Base-by-base conservation (phyloP, 2,329 filamentous ascomycete species). In the Pseudogymnoascus verrucosus region DNA sequence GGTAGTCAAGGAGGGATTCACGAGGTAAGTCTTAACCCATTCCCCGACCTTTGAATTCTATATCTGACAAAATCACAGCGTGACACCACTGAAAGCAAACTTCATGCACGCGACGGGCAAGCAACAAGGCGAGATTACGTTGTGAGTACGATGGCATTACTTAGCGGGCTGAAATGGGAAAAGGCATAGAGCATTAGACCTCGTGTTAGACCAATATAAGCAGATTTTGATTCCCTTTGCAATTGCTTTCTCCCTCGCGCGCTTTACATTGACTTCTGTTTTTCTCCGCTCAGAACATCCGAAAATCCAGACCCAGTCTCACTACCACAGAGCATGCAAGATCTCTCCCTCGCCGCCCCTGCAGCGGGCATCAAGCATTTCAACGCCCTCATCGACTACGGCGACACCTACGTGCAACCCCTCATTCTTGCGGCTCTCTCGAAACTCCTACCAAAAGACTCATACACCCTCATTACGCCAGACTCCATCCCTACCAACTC, bases 11-110 rank as follows among this genome's bases (percentile, higher is more conserved):
- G 87, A 96, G 73, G 91, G 91, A 28, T 86, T 89, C 75, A 96
- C 93, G 11, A 95, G 90, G 90, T 91, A 77, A 70, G 80, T 76
- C 31, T 34, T 44, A 14, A 34, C 6, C 31, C 39, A 40, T 28
- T 19, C 60, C 57, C 47, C 19, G 54, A 44, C 36, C 28, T 64
- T 61, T 36, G 14, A 42, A 63, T 37, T 26, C 42, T 26, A 62
- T 63, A 5, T 61, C 68, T 69, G 64, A 64, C 47, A 63, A 65
- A 39, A 44, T 70, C 31, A 67, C 71, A 96, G 92, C 75, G 86
- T 99, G 64, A 97, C 95, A 3, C 91, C 93, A 12, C 76, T 98
- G 68, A 90, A 90, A 75, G 93, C 93, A 44, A 97, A 96, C 76
- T 99, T 97, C 75, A 92, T 90, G 84, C 91, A 93, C 74, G 82